Conservation (phyloP, 2,329 filamentous ascomycete species). For the Colletotrichum sojae region DNA sequence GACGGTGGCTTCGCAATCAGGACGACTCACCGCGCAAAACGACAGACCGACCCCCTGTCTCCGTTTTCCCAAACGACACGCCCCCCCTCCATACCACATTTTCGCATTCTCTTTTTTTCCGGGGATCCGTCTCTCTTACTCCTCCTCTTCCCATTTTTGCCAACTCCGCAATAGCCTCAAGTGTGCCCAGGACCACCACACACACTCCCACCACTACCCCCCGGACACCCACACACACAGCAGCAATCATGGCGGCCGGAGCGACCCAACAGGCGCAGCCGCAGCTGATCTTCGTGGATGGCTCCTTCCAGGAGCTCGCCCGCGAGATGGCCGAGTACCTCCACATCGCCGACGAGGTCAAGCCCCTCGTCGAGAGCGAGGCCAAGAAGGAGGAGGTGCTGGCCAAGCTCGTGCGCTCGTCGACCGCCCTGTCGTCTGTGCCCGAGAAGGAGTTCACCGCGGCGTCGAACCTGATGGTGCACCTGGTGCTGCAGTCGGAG, state of each 20-base stretch:
- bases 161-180: conserved; percentile 36
- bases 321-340: conserved; percentile 96
- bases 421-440: conserved; percentile 82
- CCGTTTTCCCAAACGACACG: conserved; percentile 38
- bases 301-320: conserved; percentile 91
- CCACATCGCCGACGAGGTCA: conserved; percentile 84
- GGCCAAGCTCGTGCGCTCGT: conserved; percentile 89
- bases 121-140: conserved; percentile 33
- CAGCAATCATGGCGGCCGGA: conserved; percentile 49
- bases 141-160: conserved; percentile 42
- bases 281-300: conserved; percentile 85
- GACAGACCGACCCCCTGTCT: conserved; percentile 41
- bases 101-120: conserved; percentile 38
- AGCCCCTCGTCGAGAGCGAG: conserved; percentile 79
- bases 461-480: conserved; percentile 96
- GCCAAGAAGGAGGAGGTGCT: conserved; percentile 83
- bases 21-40: conserved; percentile 36
- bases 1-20: conserved; percentile 29
- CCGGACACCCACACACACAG: conserved; percentile 8
- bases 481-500: conserved; percentile 89
- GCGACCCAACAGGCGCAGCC: conserved; percentile 63
- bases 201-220: conserved; percentile 14
- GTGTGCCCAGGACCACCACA: conserved; percentile 34
- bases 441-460: conserved; percentile 98
- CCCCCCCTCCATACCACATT: conserved; percentile 26